Conservation (phyloP, 2,329 filamentous ascomycete genomes). For the Paraconiothyrium sp. region DNA sequence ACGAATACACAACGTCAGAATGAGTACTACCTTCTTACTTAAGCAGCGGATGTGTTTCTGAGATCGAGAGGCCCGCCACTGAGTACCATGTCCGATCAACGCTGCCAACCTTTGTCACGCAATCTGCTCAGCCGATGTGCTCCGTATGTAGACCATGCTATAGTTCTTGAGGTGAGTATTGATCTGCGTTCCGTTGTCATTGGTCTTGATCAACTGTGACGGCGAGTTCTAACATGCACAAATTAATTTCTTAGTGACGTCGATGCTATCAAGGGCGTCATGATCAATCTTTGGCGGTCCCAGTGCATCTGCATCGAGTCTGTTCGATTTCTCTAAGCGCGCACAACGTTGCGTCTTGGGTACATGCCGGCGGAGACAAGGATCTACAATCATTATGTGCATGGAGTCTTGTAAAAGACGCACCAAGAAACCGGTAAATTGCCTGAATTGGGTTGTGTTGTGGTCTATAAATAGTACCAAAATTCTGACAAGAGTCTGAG, state of each 20-base stretch:
- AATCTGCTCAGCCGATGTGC: too few species aligned
- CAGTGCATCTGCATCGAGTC: background rate
- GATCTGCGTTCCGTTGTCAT: too few species aligned
- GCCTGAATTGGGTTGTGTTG: background rate
- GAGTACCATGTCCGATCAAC: too few species aligned
- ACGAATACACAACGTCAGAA: background rate
- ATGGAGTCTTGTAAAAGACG: background rate
- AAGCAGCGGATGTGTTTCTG: too few species aligned
- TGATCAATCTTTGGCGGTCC: background rate
- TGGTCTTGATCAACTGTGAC: too few species aligned
- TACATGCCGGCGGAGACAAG: background rate
- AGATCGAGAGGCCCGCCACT: too few species aligned
- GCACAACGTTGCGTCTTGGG: background rate
- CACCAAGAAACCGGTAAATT: background rate
- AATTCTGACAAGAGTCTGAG: background rate
- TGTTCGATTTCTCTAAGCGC: background rate
- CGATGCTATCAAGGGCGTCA: background rate
- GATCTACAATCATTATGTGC: background rate
- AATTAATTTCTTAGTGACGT: background rate
- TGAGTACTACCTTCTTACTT: background rate
- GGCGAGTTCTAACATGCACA: background rate
- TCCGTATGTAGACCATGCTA: too few species aligned
- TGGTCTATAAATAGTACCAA: background rate
- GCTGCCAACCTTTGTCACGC: too few species aligned
- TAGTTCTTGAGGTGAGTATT: too few species aligned